Evolutionary conservation across 139 green algal genomes (phyloP).

Genomic region (Chlorella sp.): DNA sequence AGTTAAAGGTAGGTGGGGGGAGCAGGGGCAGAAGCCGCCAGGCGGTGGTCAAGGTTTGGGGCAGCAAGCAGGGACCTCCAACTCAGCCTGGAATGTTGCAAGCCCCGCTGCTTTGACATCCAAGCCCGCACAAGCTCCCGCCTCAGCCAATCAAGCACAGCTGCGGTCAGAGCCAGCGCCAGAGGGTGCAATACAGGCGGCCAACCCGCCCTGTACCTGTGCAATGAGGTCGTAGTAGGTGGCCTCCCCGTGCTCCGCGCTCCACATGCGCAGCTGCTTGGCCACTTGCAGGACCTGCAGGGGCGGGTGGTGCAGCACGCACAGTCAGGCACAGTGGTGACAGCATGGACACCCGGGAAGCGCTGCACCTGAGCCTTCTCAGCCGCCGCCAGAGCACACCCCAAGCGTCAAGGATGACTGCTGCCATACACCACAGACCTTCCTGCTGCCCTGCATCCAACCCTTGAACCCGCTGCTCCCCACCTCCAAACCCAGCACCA

Average conservation of each 20-base stretch:
- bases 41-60: too few relatives aligned
- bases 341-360: background rate
- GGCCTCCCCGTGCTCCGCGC: slow-evolving; percentile 39
- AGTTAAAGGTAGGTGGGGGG: too few relatives aligned
- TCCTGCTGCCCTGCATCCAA: background rate
- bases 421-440: background rate
- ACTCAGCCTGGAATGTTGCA: too few relatives aligned
- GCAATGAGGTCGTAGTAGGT: slow-evolving; percentile 14
- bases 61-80: background rate
- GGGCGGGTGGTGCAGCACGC: background rate
- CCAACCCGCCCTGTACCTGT: background rate
- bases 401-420: background rate
- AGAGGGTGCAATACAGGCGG: too few relatives aligned
- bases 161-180: too few relatives aligned
- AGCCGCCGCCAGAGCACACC: background rate
- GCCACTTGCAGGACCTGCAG: slow-evolving; percentile 51
- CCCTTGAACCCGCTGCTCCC: background rate
- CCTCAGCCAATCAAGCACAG: too few relatives aligned
- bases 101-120: too few relatives aligned
- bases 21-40: background rate
- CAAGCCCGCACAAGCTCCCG: too few relatives aligned
- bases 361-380: background rate
- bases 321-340: background rate
- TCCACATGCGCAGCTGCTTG: slow-evolving; percentile 82
- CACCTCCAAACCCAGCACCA: background rate